Evolutionary conservation across 2,329 filamentous ascomycete genomes (phyloP), one percentile per base, ranked within the genome.

Genomic region (Diaporthe eres): DNA sequence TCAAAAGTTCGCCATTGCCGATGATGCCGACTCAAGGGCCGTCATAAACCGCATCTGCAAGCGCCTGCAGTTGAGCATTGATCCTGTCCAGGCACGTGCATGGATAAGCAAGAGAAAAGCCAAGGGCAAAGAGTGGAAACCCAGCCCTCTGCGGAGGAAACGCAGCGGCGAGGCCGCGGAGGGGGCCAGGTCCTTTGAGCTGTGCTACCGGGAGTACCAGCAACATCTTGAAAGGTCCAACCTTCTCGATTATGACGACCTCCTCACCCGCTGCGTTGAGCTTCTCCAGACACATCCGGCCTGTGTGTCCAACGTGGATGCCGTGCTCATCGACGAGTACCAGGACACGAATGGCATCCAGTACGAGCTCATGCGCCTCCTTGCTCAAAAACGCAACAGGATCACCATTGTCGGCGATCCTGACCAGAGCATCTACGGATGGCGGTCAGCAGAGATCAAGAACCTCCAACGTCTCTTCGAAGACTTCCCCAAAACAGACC

Each of bases 391-490:
- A 31, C 88, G 90, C 58, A 90, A 91, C 74, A 90, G 92, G n/a
- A 96, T 98, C 79, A 98, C 96, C 0, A 94, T 98, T 76, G 97
- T 99, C 6, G 97, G 96, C 47, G 96, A 99, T 82, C 96, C 97
- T 0, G 97, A 99, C 82, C 96, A 99, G 84, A 98, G 96, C 82
- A 99, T 99, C 75, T 99, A 98, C 82, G 95, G 96, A 28, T 99
- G 97, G 88, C 93, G 96, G 28, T 96, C 95, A 10, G 96, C 97
- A 13, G 96, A 99, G 83, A 95, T 96, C 79, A 93, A 93, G 82
- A 99, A 98, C 80, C 88, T 98, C 65, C 90, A 91, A 78, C 92
- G 94, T 3, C 92, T 99, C 87, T 90, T 95, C 71, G 87, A 87
- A 57, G 92, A 95, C 75, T 98, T 94, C 81, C 92, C 92, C 0